phyloP scores from a whole-genome alignment of 257 asterid genomes.

The Ocimum tenuiflorum region DNA sequence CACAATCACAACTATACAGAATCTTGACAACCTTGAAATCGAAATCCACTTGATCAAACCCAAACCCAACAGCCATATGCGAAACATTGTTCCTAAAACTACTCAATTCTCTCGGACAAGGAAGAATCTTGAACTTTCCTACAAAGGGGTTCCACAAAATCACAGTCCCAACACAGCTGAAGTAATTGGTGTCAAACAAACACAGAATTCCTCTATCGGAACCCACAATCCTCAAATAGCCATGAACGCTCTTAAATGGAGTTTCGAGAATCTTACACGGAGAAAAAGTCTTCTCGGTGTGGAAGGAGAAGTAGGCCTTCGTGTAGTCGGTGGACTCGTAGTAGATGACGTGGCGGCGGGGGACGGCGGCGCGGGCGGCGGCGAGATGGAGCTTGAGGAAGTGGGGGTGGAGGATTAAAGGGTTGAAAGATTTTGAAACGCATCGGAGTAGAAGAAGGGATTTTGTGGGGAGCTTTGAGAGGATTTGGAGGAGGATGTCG shows the following conservation, averaged over 20 bases:
- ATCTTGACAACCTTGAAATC: slow-evolving; percentile 31
- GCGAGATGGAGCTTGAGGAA: slow-evolving; percentile 32
- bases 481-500: slow-evolving; percentile 37
- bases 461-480: slow-evolving; percentile 23
- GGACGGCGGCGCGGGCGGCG: slow-evolving; percentile 15
- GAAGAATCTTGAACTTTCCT: slow-evolving; percentile 27
- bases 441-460: slow-evolving; percentile 28
- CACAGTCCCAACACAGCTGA: slow-evolving; percentile 26
- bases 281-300: not conserved
- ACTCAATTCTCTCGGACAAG: not conserved
- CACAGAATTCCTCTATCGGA: slow-evolving; percentile 28
- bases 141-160: slow-evolving; percentile 38
- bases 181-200: slow-evolving; percentile 33
- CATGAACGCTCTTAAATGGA: slow-evolving; percentile 34
- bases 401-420: slow-evolving; percentile 32
- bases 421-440: slow-evolving; percentile 24
- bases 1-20: slow-evolving; percentile 17
- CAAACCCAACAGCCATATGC: slow-evolving; percentile 35
- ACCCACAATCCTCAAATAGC: slow-evolving; percentile 36
- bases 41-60: slow-evolving; percentile 21
- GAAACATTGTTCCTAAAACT: slow-evolving; percentile 12
- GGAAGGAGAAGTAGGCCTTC: slow-evolving; percentile 25
- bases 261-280: slow-evolving; percentile 17
- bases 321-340: slow-evolving; percentile 41
- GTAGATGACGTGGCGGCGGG: slow-evolving; percentile 29